Conservation (phyloP, 2,329 filamentous ascomycete species). For the Aspergillus ruber region DNA sequence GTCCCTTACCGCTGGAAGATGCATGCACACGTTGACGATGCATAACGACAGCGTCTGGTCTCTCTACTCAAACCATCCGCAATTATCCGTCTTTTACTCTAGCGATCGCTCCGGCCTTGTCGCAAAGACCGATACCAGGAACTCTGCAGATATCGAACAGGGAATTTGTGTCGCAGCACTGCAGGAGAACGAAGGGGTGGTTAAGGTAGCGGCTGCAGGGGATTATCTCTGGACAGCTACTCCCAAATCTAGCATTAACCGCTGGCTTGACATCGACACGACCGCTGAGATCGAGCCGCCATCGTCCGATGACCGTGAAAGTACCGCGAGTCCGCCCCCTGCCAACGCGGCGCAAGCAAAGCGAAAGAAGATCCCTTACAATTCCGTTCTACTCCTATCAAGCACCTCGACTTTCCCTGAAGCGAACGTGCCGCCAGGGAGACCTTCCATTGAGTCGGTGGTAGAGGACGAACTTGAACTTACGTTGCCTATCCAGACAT, state of each 20-base stretch:
- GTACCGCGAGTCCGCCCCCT: conserved; percentile 41
- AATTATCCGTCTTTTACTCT: conserved; percentile 87
- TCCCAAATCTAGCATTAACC: conserved; percentile 82
- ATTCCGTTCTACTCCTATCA: conserved; percentile 73
- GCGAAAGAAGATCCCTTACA: conserved; percentile 62
- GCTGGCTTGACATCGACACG: conserved; percentile 83
- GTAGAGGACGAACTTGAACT: conserved; percentile 44
- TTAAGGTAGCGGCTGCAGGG: conserved; percentile 56
- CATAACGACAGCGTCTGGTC: conserved; percentile 98
- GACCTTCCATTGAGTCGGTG: conserved; percentile 46
- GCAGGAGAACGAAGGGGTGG: conserved; percentile 73
- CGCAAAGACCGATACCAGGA: conserved; percentile 90
- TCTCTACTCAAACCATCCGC: conserved; percentile 79
- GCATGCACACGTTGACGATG: conserved; percentile 98
- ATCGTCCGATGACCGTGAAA: conserved; percentile 18
- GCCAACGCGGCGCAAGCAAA: conserved; percentile 21
- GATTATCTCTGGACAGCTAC: conserved; percentile 87
- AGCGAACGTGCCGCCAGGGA: conserved; percentile 45
- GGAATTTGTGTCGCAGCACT: conserved; percentile 84
- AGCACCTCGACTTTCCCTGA: conserved; percentile 76
- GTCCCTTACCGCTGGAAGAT: conserved; percentile 90
- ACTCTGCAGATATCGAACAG: conserved; percentile 71
- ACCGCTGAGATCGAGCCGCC: conserved; percentile 57
- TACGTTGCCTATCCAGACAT: conserved; percentile 58
- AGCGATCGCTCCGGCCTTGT: conserved; percentile 86